Evolutionary conservation across 495 filamentous ascomycete genomes (phyloP).

Genomic region (Bacidia rubella): DNA sequence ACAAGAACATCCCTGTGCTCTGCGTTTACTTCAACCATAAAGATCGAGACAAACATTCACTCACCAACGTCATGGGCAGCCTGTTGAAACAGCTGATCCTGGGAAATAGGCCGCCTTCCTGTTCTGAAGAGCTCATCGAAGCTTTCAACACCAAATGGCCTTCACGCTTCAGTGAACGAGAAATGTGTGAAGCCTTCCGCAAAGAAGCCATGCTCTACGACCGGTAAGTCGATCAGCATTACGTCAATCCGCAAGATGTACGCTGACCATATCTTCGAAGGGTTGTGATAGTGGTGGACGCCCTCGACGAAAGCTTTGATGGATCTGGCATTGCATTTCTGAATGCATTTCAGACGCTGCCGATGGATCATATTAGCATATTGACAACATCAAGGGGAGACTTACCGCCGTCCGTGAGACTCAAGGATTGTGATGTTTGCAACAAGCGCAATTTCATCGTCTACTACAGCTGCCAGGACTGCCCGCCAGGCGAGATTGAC

Average conservation of each 20-base stretch:
- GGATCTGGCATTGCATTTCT: not conserved
- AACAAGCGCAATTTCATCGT: not conserved
- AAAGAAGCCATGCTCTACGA: conserved; percentile 6
- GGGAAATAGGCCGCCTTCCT: conserved; percentile 3
- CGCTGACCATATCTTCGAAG: not conserved
- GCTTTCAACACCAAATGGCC: conserved; percentile 10
- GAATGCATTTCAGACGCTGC: not conserved
- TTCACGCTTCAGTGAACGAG: conserved; percentile 1
- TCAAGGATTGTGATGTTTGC: not conserved
- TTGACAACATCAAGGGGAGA: conserved; percentile 11
- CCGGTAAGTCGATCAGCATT: conserved; percentile 2
- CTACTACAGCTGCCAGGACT: conserved; percentile 2
- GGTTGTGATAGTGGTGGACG: conserved; percentile 12
- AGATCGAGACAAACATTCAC: conserved; percentile 11
- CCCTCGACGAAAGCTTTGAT: conserved; percentile 8
- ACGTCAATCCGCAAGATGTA: no score
- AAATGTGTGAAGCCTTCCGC: conserved; percentile 7
- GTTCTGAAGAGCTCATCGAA: conserved; percentile 5
- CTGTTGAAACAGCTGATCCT: conserved; percentile 22
- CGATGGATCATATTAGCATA: conserved; percentile 3
- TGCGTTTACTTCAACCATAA: conserved; percentile 21
- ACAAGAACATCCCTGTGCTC: conserved; percentile 13
- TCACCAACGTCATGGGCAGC: conserved; percentile 16
- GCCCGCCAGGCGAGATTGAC: not conserved
- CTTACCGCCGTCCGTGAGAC: not conserved